Evolutionary conservation across 2,329 filamentous ascomycete genomes (phyloP).

Genomic region (Aureobasidium sp.): DNA sequence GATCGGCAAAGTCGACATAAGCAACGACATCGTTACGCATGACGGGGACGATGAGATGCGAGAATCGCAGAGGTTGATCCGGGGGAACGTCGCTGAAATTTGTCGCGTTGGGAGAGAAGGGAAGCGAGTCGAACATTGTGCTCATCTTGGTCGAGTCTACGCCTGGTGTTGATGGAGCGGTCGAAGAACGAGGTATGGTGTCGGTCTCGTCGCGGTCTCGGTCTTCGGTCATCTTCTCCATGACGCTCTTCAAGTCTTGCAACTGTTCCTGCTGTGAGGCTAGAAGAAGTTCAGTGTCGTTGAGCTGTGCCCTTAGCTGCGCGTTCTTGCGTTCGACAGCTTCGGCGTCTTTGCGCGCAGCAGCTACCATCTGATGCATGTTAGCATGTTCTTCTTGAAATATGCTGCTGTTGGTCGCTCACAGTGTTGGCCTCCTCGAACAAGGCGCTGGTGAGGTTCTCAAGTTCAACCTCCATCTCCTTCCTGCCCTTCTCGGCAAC

Average conservation of each 20-base stretch:
- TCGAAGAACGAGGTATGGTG: constrained; percentile 49
- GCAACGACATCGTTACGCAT: constrained; percentile 72
- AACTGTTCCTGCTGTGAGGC: constrained; percentile 90
- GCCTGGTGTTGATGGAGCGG: constrained; percentile 72
- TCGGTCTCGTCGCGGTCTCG: constrained; percentile 63
- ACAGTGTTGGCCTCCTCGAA: constrained; percentile 95
- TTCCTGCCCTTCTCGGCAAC: constrained; percentile 60
- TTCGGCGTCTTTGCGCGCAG: constrained; percentile 78
- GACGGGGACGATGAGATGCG: constrained; percentile 73
- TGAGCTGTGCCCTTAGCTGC: constrained; percentile 74
- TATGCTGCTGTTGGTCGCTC: constrained; percentile 18
- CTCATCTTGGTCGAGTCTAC: constrained; percentile 47
- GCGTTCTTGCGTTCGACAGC: constrained; percentile 71
- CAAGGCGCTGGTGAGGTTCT: constrained; percentile 81
- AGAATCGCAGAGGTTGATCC: constrained; percentile 63
- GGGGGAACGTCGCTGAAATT: constrained; percentile 47
- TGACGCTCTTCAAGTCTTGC: constrained; percentile 79
- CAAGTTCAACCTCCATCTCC: constrained; percentile 84
- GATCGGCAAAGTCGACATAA: constrained; percentile 75
- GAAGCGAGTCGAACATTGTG: constrained; percentile 53
- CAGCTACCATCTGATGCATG: constrained; percentile 68
- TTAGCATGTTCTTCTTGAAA: constrained; percentile 16
- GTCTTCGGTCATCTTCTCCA: constrained; percentile 76
- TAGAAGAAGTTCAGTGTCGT: constrained; percentile 77
- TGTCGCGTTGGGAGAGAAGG: constrained; percentile 42